These are phyloP conservation scores for Aspergillus panamensis DNA, from an alignment of 495 filamentous ascomycete species.

Conservation along the genomic window DNA sequence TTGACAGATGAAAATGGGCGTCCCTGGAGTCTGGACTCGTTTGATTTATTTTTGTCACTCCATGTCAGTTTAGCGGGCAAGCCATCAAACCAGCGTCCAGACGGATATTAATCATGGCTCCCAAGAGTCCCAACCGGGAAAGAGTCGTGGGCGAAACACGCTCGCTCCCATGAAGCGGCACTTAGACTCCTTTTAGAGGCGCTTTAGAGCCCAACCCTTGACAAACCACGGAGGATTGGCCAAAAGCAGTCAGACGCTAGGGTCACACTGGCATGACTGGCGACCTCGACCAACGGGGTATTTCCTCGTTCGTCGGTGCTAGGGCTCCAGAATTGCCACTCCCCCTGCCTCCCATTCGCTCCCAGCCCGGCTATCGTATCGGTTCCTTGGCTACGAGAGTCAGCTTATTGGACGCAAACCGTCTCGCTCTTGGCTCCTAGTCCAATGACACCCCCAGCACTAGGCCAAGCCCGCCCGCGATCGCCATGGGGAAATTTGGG, in stretches of 20 bases:
- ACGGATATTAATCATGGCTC: constrained; percentile 1
- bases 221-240: constrained; percentile 15
- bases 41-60: constrained; percentile 5
- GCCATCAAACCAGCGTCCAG: constrained; percentile 1
- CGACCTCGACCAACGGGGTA: constrained; percentile 13
- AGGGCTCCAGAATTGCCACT: constrained; percentile 4
- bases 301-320: too few species aligned
- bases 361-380: background rate
- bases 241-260: constrained; percentile 6
- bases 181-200: constrained; percentile 4
- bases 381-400: background rate
- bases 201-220: background rate
- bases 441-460: constrained; percentile 11
- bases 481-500: constrained; percentile 21
- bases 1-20: background rate
- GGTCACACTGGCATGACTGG: constrained; percentile 11
- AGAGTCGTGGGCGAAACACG: background rate
- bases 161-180: constrained; percentile 5
- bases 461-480: constrained; percentile 13
- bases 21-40: background rate
- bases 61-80: background rate
- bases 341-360: constrained; percentile 2
- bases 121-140: background rate
- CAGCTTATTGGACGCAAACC: background rate
- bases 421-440: constrained; percentile 11